Percentiles rank a stretch among this genome's conserved stretches.
phyloP scores from a whole-genome alignment of 768 basidiomycete genomes.

The Tricholoma saponaceum region DNA sequence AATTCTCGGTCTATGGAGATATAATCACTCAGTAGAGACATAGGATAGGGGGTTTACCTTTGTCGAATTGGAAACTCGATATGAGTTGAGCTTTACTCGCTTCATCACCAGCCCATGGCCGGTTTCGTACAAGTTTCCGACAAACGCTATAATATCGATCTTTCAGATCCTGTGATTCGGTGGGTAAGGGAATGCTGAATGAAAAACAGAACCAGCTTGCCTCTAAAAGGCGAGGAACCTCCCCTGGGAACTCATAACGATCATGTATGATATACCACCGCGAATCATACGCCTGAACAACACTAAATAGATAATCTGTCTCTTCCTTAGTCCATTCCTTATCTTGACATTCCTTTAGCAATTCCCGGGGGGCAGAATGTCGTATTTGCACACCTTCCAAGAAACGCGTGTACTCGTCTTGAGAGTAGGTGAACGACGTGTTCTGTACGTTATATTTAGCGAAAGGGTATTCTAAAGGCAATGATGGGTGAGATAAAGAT shows the following conservation, averaged over 20 bases:
- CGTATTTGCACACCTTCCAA: slow-evolving; percentile 54
- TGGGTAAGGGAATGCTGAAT: background rate
- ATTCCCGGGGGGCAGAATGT: background rate
- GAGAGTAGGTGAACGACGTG: slow-evolving; percentile 65
- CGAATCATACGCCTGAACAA: slow-evolving; percentile 79
- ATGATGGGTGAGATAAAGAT: background rate
- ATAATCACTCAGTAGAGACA: background rate
- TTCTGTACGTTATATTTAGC: slow-evolving; percentile 76
- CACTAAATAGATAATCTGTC: slow-evolving; percentile 85
- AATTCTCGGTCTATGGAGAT: slow-evolving; percentile 68
- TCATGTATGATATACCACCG: slow-evolving; percentile 91
- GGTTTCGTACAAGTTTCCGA: slow-evolving; percentile 77
- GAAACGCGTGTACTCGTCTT: slow-evolving; percentile 83
- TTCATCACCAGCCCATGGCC: slow-evolving; percentile 85
- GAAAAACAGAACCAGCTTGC: slow-evolving; percentile 31
- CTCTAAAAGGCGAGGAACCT: slow-evolving; percentile 60
- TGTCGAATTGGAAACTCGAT: slow-evolving; percentile 80
- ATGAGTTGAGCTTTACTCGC: slow-evolving; percentile 61
- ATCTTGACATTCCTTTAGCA: slow-evolving; percentile 39
- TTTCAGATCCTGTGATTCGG: slow-evolving; percentile 71
- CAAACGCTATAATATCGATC: slow-evolving; percentile 92
- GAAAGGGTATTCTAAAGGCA: slow-evolving; percentile 68
- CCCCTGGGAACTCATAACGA: slow-evolving; percentile 75
- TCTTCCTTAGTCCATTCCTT: slow-evolving; percentile 89
- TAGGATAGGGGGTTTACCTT: slow-evolving; percentile 44